Conservation (phyloP, 306 rosid species). For the Hippophae tibetana region DNA sequence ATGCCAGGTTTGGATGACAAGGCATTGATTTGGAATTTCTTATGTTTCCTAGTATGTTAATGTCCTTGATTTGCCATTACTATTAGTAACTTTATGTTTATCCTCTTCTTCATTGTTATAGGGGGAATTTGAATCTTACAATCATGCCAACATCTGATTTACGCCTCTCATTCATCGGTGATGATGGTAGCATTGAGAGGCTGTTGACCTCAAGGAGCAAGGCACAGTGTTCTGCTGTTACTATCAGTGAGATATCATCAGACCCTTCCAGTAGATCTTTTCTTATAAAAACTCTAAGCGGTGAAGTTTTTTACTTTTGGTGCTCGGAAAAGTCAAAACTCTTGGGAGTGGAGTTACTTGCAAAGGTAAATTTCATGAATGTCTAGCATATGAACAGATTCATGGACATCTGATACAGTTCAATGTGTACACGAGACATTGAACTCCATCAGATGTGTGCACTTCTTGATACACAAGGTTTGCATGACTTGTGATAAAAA, state of each 20-base stretch:
- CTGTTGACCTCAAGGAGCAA: slow-evolving; percentile 40
- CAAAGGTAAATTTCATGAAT: slow-evolving; percentile 40
- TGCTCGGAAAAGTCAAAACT: slow-evolving; percentile 87
- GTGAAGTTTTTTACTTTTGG: slow-evolving; percentile 59
- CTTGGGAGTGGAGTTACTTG: slow-evolving; percentile 73
- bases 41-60: too few species aligned
- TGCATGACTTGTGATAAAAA: not conserved
- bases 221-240: slow-evolving; percentile 43
- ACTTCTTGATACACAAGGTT: too few species aligned
- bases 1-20: too few species aligned
- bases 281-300: slow-evolving; percentile 38
- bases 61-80: too few species aligned
- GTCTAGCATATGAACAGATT: too few species aligned
- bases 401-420: too few species aligned
- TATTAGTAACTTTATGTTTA: not conserved
- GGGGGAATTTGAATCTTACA: slow-evolving; percentile 75
- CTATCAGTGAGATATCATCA: slow-evolving; percentile 49
- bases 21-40: too few species aligned
- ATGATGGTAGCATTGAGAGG: slow-evolving; percentile 63
- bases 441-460: too few species aligned
- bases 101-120: slow-evolving; percentile 28
- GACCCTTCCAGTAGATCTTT: slow-evolving; percentile 81
- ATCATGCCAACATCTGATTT: slow-evolving; percentile 80
- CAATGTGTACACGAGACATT: too few species aligned
- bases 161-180: slow-evolving; percentile 77